Evolutionary conservation across 805 yeast species (phyloP), one percentile per base, ranked within the genome.

Genomic region (Clavispora vitiphila): DNA sequence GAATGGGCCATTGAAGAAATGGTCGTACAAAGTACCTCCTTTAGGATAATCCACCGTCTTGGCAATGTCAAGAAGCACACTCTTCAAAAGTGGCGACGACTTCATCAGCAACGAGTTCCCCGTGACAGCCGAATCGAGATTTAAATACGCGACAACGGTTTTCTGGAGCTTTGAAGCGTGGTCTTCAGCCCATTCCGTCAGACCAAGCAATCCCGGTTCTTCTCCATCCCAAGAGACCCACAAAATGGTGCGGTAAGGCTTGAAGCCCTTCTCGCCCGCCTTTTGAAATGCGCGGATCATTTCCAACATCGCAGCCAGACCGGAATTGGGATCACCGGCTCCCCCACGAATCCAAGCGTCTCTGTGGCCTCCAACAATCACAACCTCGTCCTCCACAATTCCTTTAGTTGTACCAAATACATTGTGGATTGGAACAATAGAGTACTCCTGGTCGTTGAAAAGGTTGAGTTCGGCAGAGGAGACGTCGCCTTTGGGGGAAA

Each of bases 141-240:
- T 42, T 8, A 42, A 20, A 16, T 42, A 42, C n/a, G 46, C 46
- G 12, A 42, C 46, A 10, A 42, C 46, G n/a, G 26, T 32, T 5
- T 35, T 38, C 26, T 39, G 19, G 34, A 42, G 26, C 40, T 42
- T 39, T 1, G 30, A 14, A 21, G 42, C 37, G 23, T 42, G 46
- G 34, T 42, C 46, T n/a, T 42, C 46, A 19, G 40, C 46, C 46
- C 46, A 42, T 32, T 42, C 46, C 4, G 46, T 42, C 27, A 35
- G 32, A 1, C 46, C 46, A 15, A 42, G 34, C 14, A 42, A 19
- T 2, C 46, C 46, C 1, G 39, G 41, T 14, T 42, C 46, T 22
- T 42, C 46, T 10, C 46, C 46, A 16, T 42, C 46, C 46, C 46
- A 42, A 7, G 46, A 42, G 3, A 38, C 46, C 18, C 36, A 42